Conservation (phyloP, 2,329 filamentous ascomycete genomes). For the Xylariaceae sp. region DNA sequence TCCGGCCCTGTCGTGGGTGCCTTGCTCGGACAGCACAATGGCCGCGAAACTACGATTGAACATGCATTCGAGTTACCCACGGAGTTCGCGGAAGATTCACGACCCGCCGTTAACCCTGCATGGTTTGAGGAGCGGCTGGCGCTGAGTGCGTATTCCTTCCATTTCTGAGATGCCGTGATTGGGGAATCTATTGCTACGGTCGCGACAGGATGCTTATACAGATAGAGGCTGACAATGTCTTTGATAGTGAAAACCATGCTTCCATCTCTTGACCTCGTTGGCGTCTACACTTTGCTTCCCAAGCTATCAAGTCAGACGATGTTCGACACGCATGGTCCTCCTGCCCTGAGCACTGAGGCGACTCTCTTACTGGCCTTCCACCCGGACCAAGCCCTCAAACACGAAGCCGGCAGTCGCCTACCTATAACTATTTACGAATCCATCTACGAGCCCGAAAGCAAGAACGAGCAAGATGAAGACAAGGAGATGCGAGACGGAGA, state of each 20-base stretch:
- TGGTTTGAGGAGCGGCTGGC: constrained; percentile 78
- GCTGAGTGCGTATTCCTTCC: constrained; percentile 60
- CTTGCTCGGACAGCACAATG: constrained; percentile 86
- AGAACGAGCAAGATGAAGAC: constrained; percentile 51
- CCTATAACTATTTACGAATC: constrained; percentile 90
- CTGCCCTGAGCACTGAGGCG: constrained; percentile 72
- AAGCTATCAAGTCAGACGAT: constrained; percentile 44
- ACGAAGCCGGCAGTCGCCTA: constrained; percentile 68
- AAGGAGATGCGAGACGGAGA: constrained; percentile 67
- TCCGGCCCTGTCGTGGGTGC: constrained; percentile 75
- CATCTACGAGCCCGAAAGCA: constrained; percentile 66
- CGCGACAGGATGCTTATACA: neutral
- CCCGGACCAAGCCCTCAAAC: constrained; percentile 51
- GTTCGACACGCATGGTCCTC: constrained; percentile 61
- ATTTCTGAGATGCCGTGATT: neutral
- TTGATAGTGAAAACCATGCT: constrained; percentile 75
- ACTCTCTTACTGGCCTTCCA: constrained; percentile 87
- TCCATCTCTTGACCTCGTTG: constrained; percentile 74
- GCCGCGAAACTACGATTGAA: constrained; percentile 84
- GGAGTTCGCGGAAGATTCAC: constrained; percentile 47
- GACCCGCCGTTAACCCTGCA: constrained; percentile 57
- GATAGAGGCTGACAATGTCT: constrained; percentile 12
- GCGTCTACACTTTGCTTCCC: constrained; percentile 81
- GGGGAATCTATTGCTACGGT: too few species aligned
- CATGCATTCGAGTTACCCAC: constrained; percentile 83